Evolutionary conservation across 768 basidiomycete genomes (phyloP).

Genomic region (Suillus decipiens): DNA sequence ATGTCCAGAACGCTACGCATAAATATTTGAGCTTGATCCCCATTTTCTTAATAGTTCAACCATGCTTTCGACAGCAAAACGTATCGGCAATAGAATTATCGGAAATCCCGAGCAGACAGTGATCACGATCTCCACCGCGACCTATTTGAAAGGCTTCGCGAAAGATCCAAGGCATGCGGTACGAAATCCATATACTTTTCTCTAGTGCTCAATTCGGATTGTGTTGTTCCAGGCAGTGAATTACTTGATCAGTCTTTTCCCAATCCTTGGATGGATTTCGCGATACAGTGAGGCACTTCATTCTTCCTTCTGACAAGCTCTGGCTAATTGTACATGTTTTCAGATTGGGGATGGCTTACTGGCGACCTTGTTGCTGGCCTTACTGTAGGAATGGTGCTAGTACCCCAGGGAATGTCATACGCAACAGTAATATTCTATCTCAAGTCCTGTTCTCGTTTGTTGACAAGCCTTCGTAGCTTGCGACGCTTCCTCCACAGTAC

Average conservation of each 20-base stretch:
- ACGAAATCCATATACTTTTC: constrained; percentile 10
- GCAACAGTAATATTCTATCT: constrained; percentile 51
- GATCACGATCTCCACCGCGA: constrained; percentile 57
- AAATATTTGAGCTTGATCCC: background rate
- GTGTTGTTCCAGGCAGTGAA: constrained; percentile 45
- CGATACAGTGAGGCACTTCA: constrained; percentile 69
- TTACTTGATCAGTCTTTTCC: constrained; percentile 79
- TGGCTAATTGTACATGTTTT: background rate
- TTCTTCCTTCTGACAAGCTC: background rate
- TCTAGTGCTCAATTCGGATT: background rate
- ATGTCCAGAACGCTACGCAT: background rate
- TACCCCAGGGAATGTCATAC: constrained; percentile 94
- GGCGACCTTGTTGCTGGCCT: constrained; percentile 90
- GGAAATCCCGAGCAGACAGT: constrained; percentile 60
- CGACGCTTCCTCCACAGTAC: constrained; percentile 82
- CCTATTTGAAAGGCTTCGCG: constrained; percentile 49
- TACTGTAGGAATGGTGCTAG: constrained; percentile 93
- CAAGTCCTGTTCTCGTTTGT: background rate
- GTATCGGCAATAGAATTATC: constrained; percentile 57
- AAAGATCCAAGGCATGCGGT: constrained; percentile 54
- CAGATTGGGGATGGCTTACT: constrained; percentile 77
- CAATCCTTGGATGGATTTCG: constrained; percentile 81
- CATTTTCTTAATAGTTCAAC: background rate
- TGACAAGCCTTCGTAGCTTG: constrained; percentile 52
- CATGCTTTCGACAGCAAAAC: constrained; percentile 47